Percentiles rank a stretch among this genome's conserved stretches.
Evolutionary conservation across 2,329 filamentous ascomycete genomes (phyloP).

Genomic region (Neocatenulostroma microsporum): DNA sequence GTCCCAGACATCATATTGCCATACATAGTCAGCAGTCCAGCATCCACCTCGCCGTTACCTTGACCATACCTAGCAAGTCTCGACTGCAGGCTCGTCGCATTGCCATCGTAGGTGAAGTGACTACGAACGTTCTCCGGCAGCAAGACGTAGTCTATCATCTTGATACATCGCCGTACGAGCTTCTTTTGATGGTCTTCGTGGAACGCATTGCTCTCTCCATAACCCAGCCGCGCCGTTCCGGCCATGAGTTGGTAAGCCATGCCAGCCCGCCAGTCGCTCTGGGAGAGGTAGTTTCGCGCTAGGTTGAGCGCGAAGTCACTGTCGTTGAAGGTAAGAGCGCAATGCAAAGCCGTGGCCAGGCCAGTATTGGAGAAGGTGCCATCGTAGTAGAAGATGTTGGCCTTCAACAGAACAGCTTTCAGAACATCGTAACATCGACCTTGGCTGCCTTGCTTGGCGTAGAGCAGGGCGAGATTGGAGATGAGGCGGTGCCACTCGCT

Average conservation of each 20-base stretch:
- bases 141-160: slow-evolving; percentile 69
- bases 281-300: slow-evolving; percentile 75
- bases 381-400: slow-evolving; percentile 70
- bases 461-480: slow-evolving; percentile 71
- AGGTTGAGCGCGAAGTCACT: slow-evolving; percentile 65
- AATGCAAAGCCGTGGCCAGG: slow-evolving; percentile 41
- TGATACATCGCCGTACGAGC: slow-evolving; percentile 84
- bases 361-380: slow-evolving; percentile 18
- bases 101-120: slow-evolving; percentile 35
- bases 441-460: slow-evolving; percentile 59
- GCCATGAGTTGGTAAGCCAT: slow-evolving; percentile 80
- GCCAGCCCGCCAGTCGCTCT: slow-evolving; percentile 61
- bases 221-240: slow-evolving; percentile 66
- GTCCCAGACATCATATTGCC: slow-evolving; percentile 75
- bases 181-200: slow-evolving; percentile 78
- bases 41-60: slow-evolving; percentile 54
- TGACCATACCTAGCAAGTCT: slow-evolving; percentile 20
- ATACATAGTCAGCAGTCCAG: slow-evolving; percentile 77
- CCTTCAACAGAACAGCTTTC: slow-evolving; percentile 63
- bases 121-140: slow-evolving; percentile 46
- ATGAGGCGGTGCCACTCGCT: slow-evolving; percentile 84
- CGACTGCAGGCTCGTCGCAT: slow-evolving; percentile 31
- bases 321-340: slow-evolving; percentile 73
- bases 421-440: slow-evolving; percentile 73
- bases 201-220: slow-evolving; percentile 63